Percentiles rank a stretch among this genome's conserved stretches.
These are phyloP conservation scores for Nymphaea thermarum DNA, from an alignment of 164 flowering plant genomes.

Conservation along the genomic window DNA sequence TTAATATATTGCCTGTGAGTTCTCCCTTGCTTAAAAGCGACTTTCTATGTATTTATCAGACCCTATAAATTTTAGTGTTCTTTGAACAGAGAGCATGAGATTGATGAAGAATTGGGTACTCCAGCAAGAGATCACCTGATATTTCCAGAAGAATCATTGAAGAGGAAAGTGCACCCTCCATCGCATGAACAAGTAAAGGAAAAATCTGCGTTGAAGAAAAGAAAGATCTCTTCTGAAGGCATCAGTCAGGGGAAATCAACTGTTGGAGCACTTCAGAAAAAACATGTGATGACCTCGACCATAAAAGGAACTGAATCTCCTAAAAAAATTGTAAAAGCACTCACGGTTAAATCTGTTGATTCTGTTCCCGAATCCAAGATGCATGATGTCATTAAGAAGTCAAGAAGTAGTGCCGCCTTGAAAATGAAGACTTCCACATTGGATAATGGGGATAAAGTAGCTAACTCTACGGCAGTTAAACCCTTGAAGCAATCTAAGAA, in stretches of 20 bases:
- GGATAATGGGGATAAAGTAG: no score
- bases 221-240: constrained; percentile 8
- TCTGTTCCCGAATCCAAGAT: constrained; percentile 12
- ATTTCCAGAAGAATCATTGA: constrained; percentile 27
- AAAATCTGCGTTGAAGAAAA: constrained; percentile 14
- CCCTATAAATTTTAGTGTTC: not conserved
- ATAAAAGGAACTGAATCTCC: constrained; percentile 4
- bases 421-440: no score
- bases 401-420: not conserved
- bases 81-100: constrained; percentile 44
- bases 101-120: constrained; percentile 29
- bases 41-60: not conserved
- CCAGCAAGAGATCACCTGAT: constrained; percentile 47
- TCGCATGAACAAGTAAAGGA: constrained; percentile 6
- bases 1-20: constrained; percentile 84
- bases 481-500: not conserved
- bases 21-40: not conserved
- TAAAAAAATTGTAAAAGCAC: constrained; percentile 7
- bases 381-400: constrained; percentile 9
- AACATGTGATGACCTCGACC: constrained; percentile 1
- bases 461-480: not conserved
- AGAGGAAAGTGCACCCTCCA: constrained; percentile 9
- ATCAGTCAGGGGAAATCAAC: constrained; percentile 10
- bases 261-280: constrained; percentile 7
- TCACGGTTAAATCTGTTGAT: constrained; percentile 4